phyloP scores from a whole-genome alignment of 352 stramenopile genomes.

The Albugo candida region DNA sequence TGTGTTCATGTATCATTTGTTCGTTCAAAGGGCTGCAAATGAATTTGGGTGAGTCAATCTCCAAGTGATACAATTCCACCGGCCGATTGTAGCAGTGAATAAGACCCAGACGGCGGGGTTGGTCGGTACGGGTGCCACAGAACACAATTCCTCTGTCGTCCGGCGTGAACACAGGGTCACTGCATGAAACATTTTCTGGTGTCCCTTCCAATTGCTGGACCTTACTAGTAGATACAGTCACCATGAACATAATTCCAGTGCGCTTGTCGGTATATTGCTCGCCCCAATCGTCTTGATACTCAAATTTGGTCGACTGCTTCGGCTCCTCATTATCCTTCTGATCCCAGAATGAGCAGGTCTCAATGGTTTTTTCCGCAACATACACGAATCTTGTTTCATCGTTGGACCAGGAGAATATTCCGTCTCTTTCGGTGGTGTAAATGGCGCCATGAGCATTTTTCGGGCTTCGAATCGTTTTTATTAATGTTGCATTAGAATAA shows the following conservation, averaged over 20 bases:
- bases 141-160: constrained; percentile 38
- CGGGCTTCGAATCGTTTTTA: constrained; percentile 33
- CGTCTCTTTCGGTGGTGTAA: constrained; percentile 50
- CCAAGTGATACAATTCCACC: constrained; percentile 37
- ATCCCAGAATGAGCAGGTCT: constrained; percentile 29
- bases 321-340: constrained; percentile 10
- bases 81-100: constrained; percentile 79
- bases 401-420: constrained; percentile 48
- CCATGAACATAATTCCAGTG: constrained; percentile 42
- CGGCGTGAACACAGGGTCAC: constrained; percentile 45
- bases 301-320: constrained; percentile 27
- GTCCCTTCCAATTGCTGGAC: constrained; percentile 42
- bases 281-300: constrained; percentile 61
- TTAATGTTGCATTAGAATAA: constrained; percentile 17
- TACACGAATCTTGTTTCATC: constrained; percentile 58
- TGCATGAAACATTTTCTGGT: constrained; percentile 30
- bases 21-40: constrained; percentile 13
- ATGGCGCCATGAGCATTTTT: constrained; percentile 49
- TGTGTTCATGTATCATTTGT: too few species aligned
- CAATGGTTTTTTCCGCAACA: constrained; percentile 44
- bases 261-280: constrained; percentile 70
- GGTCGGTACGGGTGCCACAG: constrained; percentile 30
- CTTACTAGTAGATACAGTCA: constrained; percentile 33
- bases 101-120: constrained; percentile 41
- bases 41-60: constrained; percentile 15